These are phyloP conservation scores for Plantago major DNA, from an alignment of 257 asterid genomes.

Conservation along the genomic window DNA sequence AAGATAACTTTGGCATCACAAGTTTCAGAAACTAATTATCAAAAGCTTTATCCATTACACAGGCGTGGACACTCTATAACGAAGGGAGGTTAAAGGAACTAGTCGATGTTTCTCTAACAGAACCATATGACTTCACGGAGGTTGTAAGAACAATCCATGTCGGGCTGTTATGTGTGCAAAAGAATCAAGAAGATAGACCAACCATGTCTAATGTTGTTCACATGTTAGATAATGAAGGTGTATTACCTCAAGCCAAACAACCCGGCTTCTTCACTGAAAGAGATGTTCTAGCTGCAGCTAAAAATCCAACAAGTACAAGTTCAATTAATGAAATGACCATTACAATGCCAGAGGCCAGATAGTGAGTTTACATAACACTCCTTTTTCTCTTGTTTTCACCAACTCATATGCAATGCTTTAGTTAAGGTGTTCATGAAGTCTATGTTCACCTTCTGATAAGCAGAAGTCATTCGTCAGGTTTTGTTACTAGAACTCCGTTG, in stretches of 20 bases:
- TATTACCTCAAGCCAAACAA: too few species aligned
- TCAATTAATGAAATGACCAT: background rate
- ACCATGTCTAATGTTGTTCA: too few species aligned
- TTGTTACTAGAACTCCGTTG: conserved; percentile 44
- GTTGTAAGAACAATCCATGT: background rate
- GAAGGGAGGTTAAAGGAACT: conserved; percentile 8
- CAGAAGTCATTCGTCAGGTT: conserved; percentile 70
- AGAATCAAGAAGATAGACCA: too few species aligned
- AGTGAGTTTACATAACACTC: background rate
- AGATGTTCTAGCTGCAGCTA: background rate
- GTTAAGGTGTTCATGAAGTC: conserved; percentile 87
- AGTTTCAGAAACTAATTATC: too few species aligned
- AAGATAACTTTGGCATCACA: too few species aligned
- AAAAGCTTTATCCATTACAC: background rate
- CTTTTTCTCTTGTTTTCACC: too few species aligned
- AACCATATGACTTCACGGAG: background rate
- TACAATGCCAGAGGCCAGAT: conserved; percentile 1
- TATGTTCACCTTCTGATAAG: conserved; percentile 89
- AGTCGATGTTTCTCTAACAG: background rate
- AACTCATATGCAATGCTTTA: too few species aligned
- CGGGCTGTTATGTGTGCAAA: too few species aligned
- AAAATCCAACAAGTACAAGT: background rate
- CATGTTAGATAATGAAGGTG: too few species aligned
- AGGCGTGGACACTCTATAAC: conserved; percentile 2
- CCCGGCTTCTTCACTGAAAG: conserved; percentile 5